Percentiles rank a stretch among this genome's conserved stretches.
phyloP scores from a whole-genome alignment of 2,329 filamentous ascomycete genomes.

The Pseudogymnoascus sp. region DNA sequence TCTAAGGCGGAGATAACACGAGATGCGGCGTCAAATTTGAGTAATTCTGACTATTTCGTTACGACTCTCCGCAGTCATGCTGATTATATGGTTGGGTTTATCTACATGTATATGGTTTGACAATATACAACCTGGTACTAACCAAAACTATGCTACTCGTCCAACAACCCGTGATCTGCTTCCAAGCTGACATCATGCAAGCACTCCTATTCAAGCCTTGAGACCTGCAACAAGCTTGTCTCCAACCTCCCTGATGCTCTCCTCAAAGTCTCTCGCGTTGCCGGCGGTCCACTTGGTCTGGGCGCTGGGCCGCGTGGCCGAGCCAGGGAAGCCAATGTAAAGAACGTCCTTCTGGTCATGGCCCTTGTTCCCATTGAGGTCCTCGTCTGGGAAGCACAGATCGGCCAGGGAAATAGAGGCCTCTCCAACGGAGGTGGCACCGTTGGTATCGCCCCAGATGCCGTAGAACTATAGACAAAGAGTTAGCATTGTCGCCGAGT shows the following conservation, averaged over 20 bases:
- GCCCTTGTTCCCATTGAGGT: slow-evolving; percentile 1
- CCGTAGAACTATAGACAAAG: slow-evolving; percentile 8
- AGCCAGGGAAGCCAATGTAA: slow-evolving; percentile 11
- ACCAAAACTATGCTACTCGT: background rate
- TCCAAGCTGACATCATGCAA: background rate
- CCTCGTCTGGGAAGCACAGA: background rate
- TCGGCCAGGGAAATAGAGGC: slow-evolving; percentile 10
- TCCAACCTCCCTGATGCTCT: background rate
- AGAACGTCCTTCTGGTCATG: slow-evolving; percentile 1
- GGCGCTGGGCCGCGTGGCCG: background rate
- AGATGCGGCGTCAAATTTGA: background rate
- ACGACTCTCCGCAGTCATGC: background rate
- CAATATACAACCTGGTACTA: background rate
- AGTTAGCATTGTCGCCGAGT: background rate
- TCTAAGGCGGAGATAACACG: background rate
- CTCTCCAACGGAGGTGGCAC: slow-evolving; percentile 6
- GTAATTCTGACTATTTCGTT: background rate
- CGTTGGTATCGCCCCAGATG: slow-evolving; percentile 12
- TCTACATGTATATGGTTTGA: background rate
- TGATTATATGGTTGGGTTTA: background rate
- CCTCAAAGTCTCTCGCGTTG: background rate
- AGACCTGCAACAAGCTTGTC: slow-evolving; percentile 8
- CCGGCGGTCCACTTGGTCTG: background rate
- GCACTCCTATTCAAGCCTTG: background rate
- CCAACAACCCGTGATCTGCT: background rate